These are phyloP conservation scores for Leccinum disarticulatum DNA, from an alignment of 768 basidiomycete species.

Conservation along the genomic window DNA sequence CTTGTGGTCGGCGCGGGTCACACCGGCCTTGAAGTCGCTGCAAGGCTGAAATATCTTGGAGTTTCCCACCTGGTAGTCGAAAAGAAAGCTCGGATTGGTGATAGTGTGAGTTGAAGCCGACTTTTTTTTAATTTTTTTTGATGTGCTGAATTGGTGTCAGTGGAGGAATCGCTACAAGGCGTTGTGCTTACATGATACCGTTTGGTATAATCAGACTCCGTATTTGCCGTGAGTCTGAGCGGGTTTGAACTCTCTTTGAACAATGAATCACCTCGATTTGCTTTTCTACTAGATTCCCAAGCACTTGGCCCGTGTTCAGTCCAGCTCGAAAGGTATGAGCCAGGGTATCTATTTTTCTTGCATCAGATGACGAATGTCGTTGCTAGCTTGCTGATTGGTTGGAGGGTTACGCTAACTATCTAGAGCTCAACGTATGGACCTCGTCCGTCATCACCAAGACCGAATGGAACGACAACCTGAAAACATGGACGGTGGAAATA, in stretches of 20 bases:
- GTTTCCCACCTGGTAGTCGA: constrained; percentile 59
- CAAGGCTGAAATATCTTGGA: constrained; percentile 61
- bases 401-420: constrained; percentile 55
- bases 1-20: constrained; percentile 67
- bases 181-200: constrained; percentile 52
- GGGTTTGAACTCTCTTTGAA: not conserved
- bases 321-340: constrained; percentile 47
- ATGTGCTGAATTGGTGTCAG: constrained; percentile 7
- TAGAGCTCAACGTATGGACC: constrained; percentile 67
- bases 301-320: constrained; percentile 50
- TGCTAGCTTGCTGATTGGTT: constrained; percentile 63
- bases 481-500: constrained; percentile 48
- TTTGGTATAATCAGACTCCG: constrained; percentile 58
- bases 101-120: constrained; percentile 30
- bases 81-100: constrained; percentile 49
- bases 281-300: not conserved
- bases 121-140: not conserved
- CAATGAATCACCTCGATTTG: constrained; percentile 45
- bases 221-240: constrained; percentile 44
- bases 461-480: constrained; percentile 36
- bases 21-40: constrained; percentile 63
- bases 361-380: not conserved
- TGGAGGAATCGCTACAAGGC: constrained; percentile 63
- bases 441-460: constrained; percentile 43
- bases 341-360: too few species aligned